These are phyloP conservation scores for Teunomyces panamensis DNA, from an alignment of 805 yeast species.

Conservation along the genomic window DNA sequence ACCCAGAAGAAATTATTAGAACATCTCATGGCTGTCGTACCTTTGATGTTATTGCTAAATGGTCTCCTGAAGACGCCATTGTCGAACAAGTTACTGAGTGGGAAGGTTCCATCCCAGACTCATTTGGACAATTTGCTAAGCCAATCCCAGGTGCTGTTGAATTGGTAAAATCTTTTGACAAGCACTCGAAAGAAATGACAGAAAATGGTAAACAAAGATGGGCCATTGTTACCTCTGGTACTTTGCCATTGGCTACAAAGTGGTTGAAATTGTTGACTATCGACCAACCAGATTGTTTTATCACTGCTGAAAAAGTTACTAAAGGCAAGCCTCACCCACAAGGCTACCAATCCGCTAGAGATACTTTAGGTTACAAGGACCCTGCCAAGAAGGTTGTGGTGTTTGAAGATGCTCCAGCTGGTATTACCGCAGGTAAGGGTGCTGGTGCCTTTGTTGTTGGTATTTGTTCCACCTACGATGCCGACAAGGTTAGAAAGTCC, in stretches of 20 bases:
- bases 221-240: slow-evolving; percentile 88
- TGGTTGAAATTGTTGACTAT: slow-evolving; percentile 69
- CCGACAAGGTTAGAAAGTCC: slow-evolving; percentile 63
- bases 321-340: slow-evolving; percentile 86
- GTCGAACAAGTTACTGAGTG: slow-evolving; percentile 61
- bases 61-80: slow-evolving; percentile 72
- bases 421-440: slow-evolving; percentile 76
- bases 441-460: slow-evolving; percentile 85
- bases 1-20: slow-evolving; percentile 67
- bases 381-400: slow-evolving; percentile 50
- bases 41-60: slow-evolving; percentile 67
- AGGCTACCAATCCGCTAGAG: slow-evolving; percentile 67
- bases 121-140: slow-evolving; percentile 68
- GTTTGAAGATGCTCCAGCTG: slow-evolving; percentile 90
- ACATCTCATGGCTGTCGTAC: slow-evolving; percentile 84
- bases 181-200: slow-evolving; percentile 42
- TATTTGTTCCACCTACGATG: slow-evolving; percentile 74
- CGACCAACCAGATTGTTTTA: slow-evolving; percentile 68
- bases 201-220: slow-evolving; percentile 54
- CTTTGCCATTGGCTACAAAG: slow-evolving; percentile 68
- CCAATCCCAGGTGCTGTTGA: slow-evolving; percentile 76
- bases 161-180: slow-evolving; percentile 53
- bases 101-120: slow-evolving; percentile 68
- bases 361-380: slow-evolving; percentile 39
- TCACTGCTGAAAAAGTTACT: slow-evolving; percentile 76